Base-by-base conservation (phyloP, 2,329 filamentous ascomycete species). In the Didymella segeticola region DNA sequence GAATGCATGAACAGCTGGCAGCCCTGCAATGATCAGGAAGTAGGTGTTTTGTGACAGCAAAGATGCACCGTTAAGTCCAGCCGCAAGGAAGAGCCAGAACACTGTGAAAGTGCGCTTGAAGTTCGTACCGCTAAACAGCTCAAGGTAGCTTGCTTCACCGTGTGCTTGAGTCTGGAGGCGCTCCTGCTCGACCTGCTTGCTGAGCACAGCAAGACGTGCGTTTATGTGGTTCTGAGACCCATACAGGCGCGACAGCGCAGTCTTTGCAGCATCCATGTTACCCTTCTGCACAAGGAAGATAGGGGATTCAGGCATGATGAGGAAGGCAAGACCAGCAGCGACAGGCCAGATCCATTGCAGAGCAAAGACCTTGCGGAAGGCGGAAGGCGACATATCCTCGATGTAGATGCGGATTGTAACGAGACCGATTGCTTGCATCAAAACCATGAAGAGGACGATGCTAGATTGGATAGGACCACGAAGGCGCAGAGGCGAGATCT, bases 271-370 rank as follows among this genome's bases (percentile, higher is more conserved):
- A 9, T 15, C 46, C 10, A 46, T 33, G 7, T 53, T 57, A 45
- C 45, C 41, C 17, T 47, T 50, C 42, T 47, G 43, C 20, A 57
- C 26, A 2, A 57, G 30, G 27, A 46, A 57, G 1, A 27, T 53
- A 11, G 54, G 54, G 2, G 49, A 57, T n/a, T 57, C 54, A 5
- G 54, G 43, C 46, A 57, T 46, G 29, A 50, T 15, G 10, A 29
- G 17, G 14, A 53, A 43, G 7, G 23, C 26, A 14, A 53, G 17
- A 6, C 27, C 27, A 12, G 48, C 30, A n/a, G 45, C 36, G 8
- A 29, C 36, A 9, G 49, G 45, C 41, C 50, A 53, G 7, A 47
- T 47, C 54, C 54, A 57, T 22, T 54, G 37, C 12, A 54, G 27
- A 20, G 45, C 34, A 15, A 54, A 54, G 31, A 39, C 41, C 1